Evolutionary conservation across 345 rosid genomes (phyloP).

Genomic region (Citrus sinensis): DVS_A1.0 CM039169.1:30506501-30507000

Average conservation of each 20-base stretch:
- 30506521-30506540: conserved; percentile 9
- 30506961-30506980: not conserved
- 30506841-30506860: not conserved
- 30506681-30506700: not conserved
- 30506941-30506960: not conserved
- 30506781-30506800: conserved; percentile 4
- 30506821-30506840: not conserved
- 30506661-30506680: not conserved
- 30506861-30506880: conserved; percentile 10
- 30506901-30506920: conserved; percentile 21
- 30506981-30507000: not conserved
- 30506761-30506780: not conserved
- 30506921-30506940: conserved; percentile 33
- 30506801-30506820: not conserved
- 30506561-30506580: conserved; percentile 18
- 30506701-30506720: conserved; percentile 2
- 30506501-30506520: conserved; percentile 5
- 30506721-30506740: conserved; percentile 1
- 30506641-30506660: conserved; percentile 35
- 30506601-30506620: conserved; percentile 26
- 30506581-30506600: conserved; percentile 14
- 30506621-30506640: conserved; percentile 40
- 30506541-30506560: conserved; percentile 18
- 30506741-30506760: not conserved
- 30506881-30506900: conserved; percentile 27